Conservation (phyloP, 2,329 filamentous ascomycete species). For the Boeremia exigua region DNA sequence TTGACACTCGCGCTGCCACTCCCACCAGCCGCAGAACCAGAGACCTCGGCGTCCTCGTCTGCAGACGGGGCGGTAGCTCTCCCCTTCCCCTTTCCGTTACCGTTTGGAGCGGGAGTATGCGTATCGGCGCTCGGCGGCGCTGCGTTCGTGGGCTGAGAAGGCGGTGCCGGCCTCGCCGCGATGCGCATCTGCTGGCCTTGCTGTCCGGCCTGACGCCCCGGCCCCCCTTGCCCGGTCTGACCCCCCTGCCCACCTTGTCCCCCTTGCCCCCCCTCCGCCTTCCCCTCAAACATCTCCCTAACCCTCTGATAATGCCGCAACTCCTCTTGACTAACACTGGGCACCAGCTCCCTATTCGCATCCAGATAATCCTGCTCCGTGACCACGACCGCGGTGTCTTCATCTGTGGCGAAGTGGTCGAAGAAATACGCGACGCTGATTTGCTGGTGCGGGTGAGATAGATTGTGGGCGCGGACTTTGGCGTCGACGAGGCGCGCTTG, state of each 20-base stretch:
- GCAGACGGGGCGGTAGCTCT: constrained; percentile 30
- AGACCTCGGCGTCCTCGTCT: no score
- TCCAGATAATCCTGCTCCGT: constrained; percentile 85
- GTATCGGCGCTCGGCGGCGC: no score
- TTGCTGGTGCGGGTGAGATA: constrained; percentile 52
- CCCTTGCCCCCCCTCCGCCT: constrained; percentile 50
- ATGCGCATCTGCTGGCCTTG: no score
- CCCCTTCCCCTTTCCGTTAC: constrained; percentile 42
- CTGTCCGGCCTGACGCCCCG: no score
- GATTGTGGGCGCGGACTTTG: constrained; percentile 78
- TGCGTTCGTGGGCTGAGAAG: no score
- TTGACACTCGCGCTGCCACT: constrained; percentile 34
- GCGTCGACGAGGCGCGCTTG: constrained; percentile 83
- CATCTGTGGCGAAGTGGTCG: constrained; percentile 82
- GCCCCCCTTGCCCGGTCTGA: no score
- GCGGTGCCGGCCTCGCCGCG: no score
- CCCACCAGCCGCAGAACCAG: no score
- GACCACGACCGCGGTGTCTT: constrained; percentile 87
- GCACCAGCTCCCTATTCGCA: constrained; percentile 85
- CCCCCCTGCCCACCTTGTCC: not conserved
- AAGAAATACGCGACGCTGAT: constrained; percentile 95
- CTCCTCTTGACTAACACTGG: constrained; percentile 90
- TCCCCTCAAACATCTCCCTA: constrained; percentile 79
- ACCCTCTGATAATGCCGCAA: constrained; percentile 89
- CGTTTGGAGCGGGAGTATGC: no score